Conservation (phyloP, 2,329 filamentous ascomycete genomes). For the Hypocrella siamensis region DNA sequence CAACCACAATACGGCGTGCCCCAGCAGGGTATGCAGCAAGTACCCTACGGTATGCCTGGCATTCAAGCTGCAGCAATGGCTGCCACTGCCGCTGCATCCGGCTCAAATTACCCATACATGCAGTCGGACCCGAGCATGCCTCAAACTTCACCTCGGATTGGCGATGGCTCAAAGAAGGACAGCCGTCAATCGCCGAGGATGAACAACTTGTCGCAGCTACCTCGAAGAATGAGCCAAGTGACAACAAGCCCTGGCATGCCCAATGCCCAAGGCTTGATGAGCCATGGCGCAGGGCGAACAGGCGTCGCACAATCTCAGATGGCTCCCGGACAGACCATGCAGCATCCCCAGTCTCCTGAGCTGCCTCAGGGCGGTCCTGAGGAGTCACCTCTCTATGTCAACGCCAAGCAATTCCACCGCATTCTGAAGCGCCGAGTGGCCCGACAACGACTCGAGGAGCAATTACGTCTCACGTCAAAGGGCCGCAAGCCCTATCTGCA, state of each 20-base stretch:
- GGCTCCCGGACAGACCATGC: slow-evolving; percentile 47
- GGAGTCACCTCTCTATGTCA: slow-evolving; percentile 92
- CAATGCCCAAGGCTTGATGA: slow-evolving; percentile 62
- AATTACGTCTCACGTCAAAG: slow-evolving; percentile 80
- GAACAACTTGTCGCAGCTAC: slow-evolving; percentile 43
- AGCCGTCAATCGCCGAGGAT: slow-evolving; percentile 67
- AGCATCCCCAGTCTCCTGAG: slow-evolving; percentile 63
- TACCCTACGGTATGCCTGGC: slow-evolving; percentile 57
- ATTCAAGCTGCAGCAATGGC: slow-evolving; percentile 89
- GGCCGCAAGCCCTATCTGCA: slow-evolving; percentile 94
- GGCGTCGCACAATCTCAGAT: slow-evolving; percentile 42
- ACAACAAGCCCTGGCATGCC: slow-evolving; percentile 59
- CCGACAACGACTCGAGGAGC: slow-evolving; percentile 84
- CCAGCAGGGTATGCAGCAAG: slow-evolving; percentile 52
- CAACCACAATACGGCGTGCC: slow-evolving; percentile 62
- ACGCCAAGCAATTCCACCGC: slow-evolving; percentile 96
- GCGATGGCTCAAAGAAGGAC: slow-evolving; percentile 55
- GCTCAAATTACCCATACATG: slow-evolving; percentile 60
- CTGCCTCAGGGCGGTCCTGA: slow-evolving; percentile 58
- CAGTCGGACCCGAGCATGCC: slow-evolving; percentile 51
- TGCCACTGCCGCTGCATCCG: slow-evolving; percentile 77
- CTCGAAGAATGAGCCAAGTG: slow-evolving; percentile 61
- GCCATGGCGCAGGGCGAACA: slow-evolving; percentile 39
- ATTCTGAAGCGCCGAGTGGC: slow-evolving; percentile 91
- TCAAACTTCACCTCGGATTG: slow-evolving; percentile 66